These are phyloP conservation scores for Cutaneotrichosporon dermatis DNA, from an alignment of 1,284 basidiomycete species.

Conservation along the genomic window DNA sequence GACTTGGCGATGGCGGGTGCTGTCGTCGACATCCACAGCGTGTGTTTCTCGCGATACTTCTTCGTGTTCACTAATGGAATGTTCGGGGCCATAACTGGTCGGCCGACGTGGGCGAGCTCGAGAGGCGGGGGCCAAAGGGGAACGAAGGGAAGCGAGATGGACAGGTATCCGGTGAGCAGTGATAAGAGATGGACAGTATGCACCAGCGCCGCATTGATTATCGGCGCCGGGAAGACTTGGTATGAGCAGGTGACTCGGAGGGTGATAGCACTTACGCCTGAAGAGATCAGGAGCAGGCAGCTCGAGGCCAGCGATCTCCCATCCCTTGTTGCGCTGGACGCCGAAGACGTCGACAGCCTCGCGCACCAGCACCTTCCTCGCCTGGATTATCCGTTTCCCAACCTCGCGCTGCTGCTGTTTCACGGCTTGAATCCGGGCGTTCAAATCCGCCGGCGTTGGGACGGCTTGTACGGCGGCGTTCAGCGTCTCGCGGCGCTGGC, in stretches of 20 bases:
- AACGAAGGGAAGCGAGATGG: slow-evolving; percentile 36
- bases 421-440: slow-evolving; percentile 12
- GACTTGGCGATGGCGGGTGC: slow-evolving; percentile 24
- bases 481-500: slow-evolving; percentile 3
- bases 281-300: slow-evolving; percentile 33
- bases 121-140: slow-evolving; percentile 20
- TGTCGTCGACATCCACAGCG: slow-evolving; percentile 37
- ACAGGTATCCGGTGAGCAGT: slow-evolving; percentile 39
- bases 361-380: slow-evolving; percentile 33
- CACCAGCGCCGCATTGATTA: slow-evolving; percentile 36
- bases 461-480: slow-evolving; percentile 3
- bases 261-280: slow-evolving; percentile 26
- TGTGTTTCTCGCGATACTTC: slow-evolving; percentile 31
- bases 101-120: slow-evolving; percentile 29
- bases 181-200: slow-evolving; percentile 38
- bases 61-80: slow-evolving; percentile 35
- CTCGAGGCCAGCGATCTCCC: slow-evolving; percentile 37
- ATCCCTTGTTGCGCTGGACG: slow-evolving; percentile 22
- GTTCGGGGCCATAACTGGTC: slow-evolving; percentile 33
- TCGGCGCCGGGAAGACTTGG: slow-evolving; percentile 25
- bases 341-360: slow-evolving; percentile 42
- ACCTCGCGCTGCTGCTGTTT: slow-evolving; percentile 23
- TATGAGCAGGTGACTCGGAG: background rate
- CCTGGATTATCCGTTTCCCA: slow-evolving; percentile 30
- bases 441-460: slow-evolving; percentile 8